A percentile compares a stretch with the other conserved stretches of the same genome.
phyloP scores from a whole-genome alignment of 106 monocot genomes.

The Amphibolis antarctica region DNA sequence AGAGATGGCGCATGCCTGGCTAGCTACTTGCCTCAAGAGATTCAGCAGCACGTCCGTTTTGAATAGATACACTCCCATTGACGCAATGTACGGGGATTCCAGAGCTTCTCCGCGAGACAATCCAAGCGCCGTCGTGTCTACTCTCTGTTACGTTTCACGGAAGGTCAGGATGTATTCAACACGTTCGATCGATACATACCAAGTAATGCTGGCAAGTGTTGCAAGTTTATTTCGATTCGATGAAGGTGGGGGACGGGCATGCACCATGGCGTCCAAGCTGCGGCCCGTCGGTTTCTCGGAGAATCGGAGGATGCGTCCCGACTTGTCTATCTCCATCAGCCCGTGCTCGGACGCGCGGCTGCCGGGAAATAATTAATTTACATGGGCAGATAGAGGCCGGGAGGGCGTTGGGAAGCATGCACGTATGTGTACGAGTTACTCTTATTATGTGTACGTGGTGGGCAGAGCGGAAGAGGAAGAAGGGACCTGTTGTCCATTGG shows the following conservation, averaged over 20 bases:
- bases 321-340: conserved; percentile 70
- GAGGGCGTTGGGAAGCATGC: neutral
- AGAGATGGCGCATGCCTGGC: no score
- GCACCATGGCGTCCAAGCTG: conserved; percentile 78
- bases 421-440: no score
- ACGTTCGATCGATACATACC: no score
- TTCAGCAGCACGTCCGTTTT: conserved; percentile 62
- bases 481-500: conserved; percentile 62
- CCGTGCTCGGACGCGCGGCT: conserved; percentile 93
- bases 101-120: conserved; percentile 40
- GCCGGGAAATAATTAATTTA: neutral
- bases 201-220: no score
- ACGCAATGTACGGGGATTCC: conserved; percentile 69
- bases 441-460: no score
- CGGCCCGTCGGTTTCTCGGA: conserved; percentile 78
- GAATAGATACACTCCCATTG: conserved; percentile 93
- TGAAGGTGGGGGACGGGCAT: no score
- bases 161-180: no score
- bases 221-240: no score
- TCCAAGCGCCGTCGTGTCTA: conserved; percentile 41
- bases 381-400: neutral
- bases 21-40: conserved; percentile 65
- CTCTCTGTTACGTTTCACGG: conserved; percentile 39
- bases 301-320: conserved; percentile 61
- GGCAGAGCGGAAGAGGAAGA: no score